Evolutionary conservation across 371 early-diverging fungal genomes (phyloP).

Genomic region (Mortierella sp.): DNA sequence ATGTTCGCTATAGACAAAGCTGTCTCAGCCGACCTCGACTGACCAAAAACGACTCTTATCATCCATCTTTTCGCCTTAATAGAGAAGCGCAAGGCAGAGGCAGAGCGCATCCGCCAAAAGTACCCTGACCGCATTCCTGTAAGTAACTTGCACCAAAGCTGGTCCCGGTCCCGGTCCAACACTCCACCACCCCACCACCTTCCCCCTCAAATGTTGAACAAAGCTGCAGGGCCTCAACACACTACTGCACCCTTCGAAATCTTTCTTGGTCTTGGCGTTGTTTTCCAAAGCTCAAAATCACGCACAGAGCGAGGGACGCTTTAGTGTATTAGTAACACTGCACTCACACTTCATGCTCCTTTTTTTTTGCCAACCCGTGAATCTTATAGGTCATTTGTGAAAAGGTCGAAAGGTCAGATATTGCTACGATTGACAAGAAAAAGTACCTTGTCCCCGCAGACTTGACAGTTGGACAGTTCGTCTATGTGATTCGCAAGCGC

Average conservation of each 20-base stretch:
- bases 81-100: conserved; percentile 97
- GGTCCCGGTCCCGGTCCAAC: too few relatives aligned
- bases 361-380: neutral
- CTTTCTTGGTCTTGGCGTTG: too few relatives aligned
- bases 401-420: conserved; percentile 95
- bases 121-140: conserved; percentile 98
- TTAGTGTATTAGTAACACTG: too few relatives aligned
- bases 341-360: neutral
- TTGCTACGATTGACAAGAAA: conserved; percentile 97
- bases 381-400: conserved; percentile 83
- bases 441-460: conserved; percentile 98
- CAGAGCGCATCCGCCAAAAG: conserved; percentile 95
- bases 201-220: too few relatives aligned
- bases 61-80: conserved; percentile 3
- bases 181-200: too few relatives aligned
- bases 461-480: conserved; percentile 97
- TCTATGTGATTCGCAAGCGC: conserved; percentile 94
- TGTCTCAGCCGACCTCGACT: too few relatives aligned
- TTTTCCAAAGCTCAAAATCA: too few relatives aligned
- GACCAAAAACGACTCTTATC: neutral
- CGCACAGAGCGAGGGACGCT: too few relatives aligned
- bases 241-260: too few relatives aligned
- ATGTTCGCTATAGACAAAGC: too few relatives aligned
- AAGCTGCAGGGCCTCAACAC: too few relatives aligned
- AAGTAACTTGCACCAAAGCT: conserved; percentile 42